phyloP scores from a whole-genome alignment of 2,329 filamentous ascomycete species.

The Byssoonygena ceratinophila region DNA sequence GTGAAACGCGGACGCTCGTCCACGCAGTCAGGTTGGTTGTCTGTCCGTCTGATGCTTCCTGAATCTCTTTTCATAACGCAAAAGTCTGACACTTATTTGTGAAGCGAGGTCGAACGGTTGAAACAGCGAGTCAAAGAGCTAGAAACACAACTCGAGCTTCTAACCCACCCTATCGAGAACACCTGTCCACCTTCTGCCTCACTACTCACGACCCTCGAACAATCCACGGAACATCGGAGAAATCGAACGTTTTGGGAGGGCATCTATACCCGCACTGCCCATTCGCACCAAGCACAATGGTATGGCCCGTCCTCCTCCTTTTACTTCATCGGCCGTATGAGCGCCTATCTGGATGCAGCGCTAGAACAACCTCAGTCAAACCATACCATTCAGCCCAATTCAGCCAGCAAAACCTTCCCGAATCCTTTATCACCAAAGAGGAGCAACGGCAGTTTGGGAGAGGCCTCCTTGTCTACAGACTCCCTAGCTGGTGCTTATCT shows the following conservation, averaged over 20 bases:
- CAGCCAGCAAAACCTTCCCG: neutral
- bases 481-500: slow-evolving; percentile 20
- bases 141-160: slow-evolving; percentile 24
- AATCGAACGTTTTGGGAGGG: slow-evolving; percentile 30
- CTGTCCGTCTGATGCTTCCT: neutral
- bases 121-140: slow-evolving; percentile 27
- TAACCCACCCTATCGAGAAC: neutral
- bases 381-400: slow-evolving; percentile 24
- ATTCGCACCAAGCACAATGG: slow-evolving; percentile 31
- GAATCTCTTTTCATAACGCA: neutral
- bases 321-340: slow-evolving; percentile 39
- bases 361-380: slow-evolving; percentile 24
- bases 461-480: slow-evolving; percentile 15
- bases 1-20: slow-evolving; percentile 1
- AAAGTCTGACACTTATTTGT: neutral
- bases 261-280: slow-evolving; percentile 30
- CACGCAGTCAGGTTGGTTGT: slow-evolving; percentile 2
- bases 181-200: neutral
- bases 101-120: slow-evolving; percentile 24
- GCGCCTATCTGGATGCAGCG: slow-evolving; percentile 27
- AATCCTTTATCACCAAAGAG: neutral
- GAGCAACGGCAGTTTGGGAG: neutral
- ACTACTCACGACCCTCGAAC: neutral
- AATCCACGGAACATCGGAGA: slow-evolving; percentile 12
- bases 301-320: slow-evolving; percentile 39